These are phyloP conservation scores for Quercus engelmannii DNA, from an alignment of 306 rosid species.

Conservation along the genomic window DNA sequence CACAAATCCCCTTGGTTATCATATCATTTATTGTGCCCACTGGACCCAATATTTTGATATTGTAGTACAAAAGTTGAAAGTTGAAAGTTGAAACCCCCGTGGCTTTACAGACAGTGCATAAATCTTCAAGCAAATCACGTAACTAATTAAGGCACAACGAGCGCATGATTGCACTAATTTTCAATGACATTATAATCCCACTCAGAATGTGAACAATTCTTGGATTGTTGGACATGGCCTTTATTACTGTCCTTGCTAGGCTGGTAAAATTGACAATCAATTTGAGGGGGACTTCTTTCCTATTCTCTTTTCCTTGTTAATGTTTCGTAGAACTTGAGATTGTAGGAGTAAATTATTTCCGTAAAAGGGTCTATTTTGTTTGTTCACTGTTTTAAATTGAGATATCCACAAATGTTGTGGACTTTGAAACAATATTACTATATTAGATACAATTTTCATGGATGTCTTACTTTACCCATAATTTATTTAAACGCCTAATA, in stretches of 20 bases:
- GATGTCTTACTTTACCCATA: too few species aligned
- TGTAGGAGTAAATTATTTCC: neutral
- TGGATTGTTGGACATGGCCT: neutral
- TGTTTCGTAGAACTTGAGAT: neutral
- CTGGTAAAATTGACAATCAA: neutral
- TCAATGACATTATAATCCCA: neutral
- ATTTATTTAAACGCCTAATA: too few species aligned
- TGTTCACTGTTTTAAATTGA: too few species aligned
- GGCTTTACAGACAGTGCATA: neutral
- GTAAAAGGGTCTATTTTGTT: too few species aligned
- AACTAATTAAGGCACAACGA: neutral
- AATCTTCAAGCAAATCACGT: neutral
- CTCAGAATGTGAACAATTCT: neutral
- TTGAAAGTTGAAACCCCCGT: neutral
- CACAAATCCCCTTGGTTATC: neutral
- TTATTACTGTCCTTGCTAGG: neutral
- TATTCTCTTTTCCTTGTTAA: neutral
- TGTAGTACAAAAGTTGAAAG: neutral
- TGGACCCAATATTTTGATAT: slow-evolving; percentile 6
- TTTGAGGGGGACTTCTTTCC: neutral
- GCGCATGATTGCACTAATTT: neutral
- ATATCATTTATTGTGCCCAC: slow-evolving; percentile 1
- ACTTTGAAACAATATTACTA: too few species aligned
- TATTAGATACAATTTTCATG: too few species aligned
- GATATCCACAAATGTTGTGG: too few species aligned